Evolutionary conservation across 768 basidiomycete species (phyloP), one percentile per base, ranked within the genome.

Genomic region (Tephrocybe sp.): DNA sequence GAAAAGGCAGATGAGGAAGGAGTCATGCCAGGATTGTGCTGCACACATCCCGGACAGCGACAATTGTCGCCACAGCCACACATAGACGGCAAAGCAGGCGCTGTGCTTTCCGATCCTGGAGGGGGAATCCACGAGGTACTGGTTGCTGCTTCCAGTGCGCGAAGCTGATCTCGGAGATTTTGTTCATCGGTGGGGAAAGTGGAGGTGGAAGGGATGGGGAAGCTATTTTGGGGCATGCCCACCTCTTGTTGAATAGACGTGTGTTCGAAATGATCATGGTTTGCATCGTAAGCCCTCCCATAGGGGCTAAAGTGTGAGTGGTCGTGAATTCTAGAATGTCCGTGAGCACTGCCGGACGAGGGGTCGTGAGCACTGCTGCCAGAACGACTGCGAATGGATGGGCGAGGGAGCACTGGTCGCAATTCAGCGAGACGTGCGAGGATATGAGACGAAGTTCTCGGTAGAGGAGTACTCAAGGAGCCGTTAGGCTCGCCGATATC

Each of bases 391-490:
- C 52, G 36, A 8, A 57, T 23, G 13, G 54, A 41, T 3, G 83
- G 83, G 9, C 82, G 81, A 4, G 88, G 88, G 29, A 87, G 78
- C 16, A 89, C 82, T 2, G 86, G 84, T 6, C 86, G 82, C 47
- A 84, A 69, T 56, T 83, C 81, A 7, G 82, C 76, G 40, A 84
- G 78, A 50, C 83, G 81, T 7, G 77, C 79, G 11, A 81, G 67
- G 48, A 83, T 77, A 49, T 82, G 77, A 30, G 76, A 68, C 21
- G 77, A 67, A 4, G 66, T 56, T 53, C 52, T 56, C 42, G 68
- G 56, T 1, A 58, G 39, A 22, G 55, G 19, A 23, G 18, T 5
- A 36, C 50, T 49, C 29, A 42, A 48, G 48, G 43, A 27, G 21
- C 41, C 36, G 36, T 45, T 52, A 18, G 45, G 39, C 29, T 52